Percentiles rank a stretch among this genome's conserved stretches.
Evolutionary conservation across 2,329 filamentous ascomycete species (phyloP).

Genomic region (Cordyceps cateniannulata): DNA sequence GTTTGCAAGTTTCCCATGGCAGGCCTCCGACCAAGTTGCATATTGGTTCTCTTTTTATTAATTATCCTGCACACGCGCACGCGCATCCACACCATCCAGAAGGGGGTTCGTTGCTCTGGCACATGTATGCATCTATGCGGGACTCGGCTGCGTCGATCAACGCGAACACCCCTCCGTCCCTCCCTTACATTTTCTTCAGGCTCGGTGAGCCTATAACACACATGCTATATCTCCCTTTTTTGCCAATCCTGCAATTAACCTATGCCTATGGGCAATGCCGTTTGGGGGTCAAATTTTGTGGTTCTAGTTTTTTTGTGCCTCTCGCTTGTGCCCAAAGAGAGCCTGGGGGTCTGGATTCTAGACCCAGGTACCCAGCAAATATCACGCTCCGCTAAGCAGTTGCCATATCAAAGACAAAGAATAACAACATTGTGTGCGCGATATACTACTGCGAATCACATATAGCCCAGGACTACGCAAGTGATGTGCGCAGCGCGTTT

Average conservation of each 20-base stretch:
- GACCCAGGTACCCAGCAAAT: neutral
- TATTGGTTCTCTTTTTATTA: neutral
- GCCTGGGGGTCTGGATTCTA: neutral
- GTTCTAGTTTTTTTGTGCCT: neutral
- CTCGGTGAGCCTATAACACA: neutral
- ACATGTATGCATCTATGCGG: slow-evolving; percentile 3
- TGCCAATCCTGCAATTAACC: neutral
- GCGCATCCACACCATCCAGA: neutral
- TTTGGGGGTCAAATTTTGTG: neutral
- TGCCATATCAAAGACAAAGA: neutral
- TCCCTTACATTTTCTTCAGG: neutral
- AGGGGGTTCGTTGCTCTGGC: neutral
- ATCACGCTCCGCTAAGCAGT: neutral
- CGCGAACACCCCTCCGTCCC: neutral
- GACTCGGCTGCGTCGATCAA: neutral
- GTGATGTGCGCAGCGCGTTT: neutral
- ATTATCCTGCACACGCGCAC: no score
- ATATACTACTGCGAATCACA: neutral
- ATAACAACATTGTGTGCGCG: no score
- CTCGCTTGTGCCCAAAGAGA: neutral
- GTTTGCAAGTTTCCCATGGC: neutral
- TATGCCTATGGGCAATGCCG: no score
- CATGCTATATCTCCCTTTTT: neutral
- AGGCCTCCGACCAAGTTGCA: neutral
- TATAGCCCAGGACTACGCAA: neutral